Evolutionary conservation across 331 rosid genomes (phyloP), one percentile per base, ranked within the genome.

Genomic region (Dryas integrifolia): DNA sequence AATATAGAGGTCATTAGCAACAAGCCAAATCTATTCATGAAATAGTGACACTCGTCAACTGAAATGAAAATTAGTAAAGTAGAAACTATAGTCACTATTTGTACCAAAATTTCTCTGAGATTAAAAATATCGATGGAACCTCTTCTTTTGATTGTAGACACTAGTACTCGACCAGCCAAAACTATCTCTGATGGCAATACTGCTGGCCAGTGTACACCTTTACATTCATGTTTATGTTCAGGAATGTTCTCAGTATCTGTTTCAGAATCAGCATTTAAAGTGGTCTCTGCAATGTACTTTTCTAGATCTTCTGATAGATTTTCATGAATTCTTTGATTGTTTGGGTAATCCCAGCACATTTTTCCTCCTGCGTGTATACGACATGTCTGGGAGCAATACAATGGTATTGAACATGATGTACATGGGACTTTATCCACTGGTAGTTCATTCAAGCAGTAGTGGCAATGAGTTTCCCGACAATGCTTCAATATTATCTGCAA

Each of bases 381-480:
- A 79, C 98, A 92, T 58, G 49, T 76, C 74, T 72, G 79, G 69
- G 98, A 90, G 81, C 98, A 92, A 76, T 90, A 92, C 74, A 83
- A 70, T 45, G 98, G 90, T 80, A 83, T 84, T 47, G 97, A 88
- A 80, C 98, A 92, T 12, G 92, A 88, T 67, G 73, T 68, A 87
- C 98, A 92, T 39, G 98, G 88, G 74, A 92, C 89, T 71, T 70
- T 83, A 83, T 92, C 96, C 16, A 75, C 84, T 58, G 98, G 96
- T 59, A 92, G 91, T 75, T 92, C 96, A 82, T 90, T 87, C 82
- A 92, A 74, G 85, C 98, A 90, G 85, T 82, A 87, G 78, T 90
- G 98, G 76, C 98, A 92, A 87, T 88, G 96, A 58, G 92, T 90
- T 77, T 88, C 97, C 56, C 96, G 88, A 61, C 88, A 88, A 70